Percentiles rank a stretch among this genome's conserved stretches.
These are phyloP conservation scores for Chaetomium sp. DNA, from an alignment of 2,329 filamentous ascomycete genomes.

Conservation along the genomic window DNA sequence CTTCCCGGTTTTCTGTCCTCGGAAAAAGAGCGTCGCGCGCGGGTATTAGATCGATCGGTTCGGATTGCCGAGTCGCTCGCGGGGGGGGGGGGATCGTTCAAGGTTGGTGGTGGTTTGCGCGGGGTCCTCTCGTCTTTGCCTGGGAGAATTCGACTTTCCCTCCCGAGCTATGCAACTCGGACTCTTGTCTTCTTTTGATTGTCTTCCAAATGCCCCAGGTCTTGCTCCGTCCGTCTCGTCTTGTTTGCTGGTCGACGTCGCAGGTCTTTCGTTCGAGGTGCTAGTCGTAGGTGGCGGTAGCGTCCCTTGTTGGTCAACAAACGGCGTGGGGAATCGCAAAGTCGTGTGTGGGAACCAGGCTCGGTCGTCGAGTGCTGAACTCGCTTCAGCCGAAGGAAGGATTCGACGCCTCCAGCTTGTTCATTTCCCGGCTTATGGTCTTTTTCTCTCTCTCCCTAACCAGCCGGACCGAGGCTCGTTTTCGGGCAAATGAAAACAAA, in stretches of 20 bases:
- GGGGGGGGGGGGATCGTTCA: no score
- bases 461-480: constrained; percentile 1
- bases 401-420: neutral
- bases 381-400: neutral
- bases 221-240: neutral
- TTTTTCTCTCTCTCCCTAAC: constrained; percentile 9
- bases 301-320: no score
- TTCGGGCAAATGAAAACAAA: neutral
- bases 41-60: no score
- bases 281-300: no score
- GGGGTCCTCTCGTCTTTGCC: constrained; percentile 24
- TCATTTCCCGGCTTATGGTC: neutral
- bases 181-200: neutral
- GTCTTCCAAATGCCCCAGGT: neutral
- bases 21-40: no score
- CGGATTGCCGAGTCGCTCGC: no score
- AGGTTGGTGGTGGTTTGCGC: constrained; percentile 19
- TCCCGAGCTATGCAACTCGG: neutral
- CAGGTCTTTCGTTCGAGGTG: neutral
- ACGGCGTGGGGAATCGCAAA: no score
- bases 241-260: neutral
- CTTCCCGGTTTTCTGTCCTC: no score
- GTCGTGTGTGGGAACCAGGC: no score
- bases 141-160: no score
- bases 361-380: no score